phyloP scores from a whole-genome alignment of 2,329 filamentous ascomycete species.

The Fusarium odoratissimum region DNA sequence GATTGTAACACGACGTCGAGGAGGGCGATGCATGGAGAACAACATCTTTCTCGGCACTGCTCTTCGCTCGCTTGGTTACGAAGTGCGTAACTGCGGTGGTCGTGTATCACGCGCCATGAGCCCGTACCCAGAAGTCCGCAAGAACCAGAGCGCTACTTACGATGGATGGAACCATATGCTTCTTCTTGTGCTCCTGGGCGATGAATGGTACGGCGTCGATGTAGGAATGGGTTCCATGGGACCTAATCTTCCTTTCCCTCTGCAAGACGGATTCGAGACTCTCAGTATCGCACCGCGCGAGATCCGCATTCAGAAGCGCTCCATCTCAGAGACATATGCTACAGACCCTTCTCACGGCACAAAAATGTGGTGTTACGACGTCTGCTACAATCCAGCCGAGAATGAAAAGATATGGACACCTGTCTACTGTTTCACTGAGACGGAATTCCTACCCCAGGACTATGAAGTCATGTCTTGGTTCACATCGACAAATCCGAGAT shows the following conservation, averaged over 20 bases:
- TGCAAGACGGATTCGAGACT: not conserved
- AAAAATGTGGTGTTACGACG: not conserved
- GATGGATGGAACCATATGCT: constrained; percentile 11
- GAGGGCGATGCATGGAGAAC: not conserved
- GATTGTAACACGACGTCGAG: not conserved
- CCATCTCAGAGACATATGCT: not conserved
- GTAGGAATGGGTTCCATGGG: constrained; percentile 3
- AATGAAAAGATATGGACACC: not conserved
- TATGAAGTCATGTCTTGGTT: constrained; percentile 9
- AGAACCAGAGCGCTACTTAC: not conserved
- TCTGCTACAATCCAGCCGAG: not conserved
- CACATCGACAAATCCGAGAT: not conserved
- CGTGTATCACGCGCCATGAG: constrained; percentile 3
- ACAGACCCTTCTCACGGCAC: not conserved
- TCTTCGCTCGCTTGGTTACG: not conserved
- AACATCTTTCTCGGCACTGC: not conserved
- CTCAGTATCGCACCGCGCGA: not conserved
- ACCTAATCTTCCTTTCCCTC: not conserved
- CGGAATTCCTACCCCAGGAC: not conserved
- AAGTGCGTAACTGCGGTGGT: not conserved
- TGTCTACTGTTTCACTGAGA: not conserved
- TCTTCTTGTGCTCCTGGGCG: not conserved
- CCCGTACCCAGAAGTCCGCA: not conserved
- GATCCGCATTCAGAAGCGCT: not conserved
- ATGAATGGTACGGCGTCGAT: not conserved